These are phyloP conservation scores for Priceomyces melissophilus DNA, from an alignment of 805 yeast genomes.

Conservation along the genomic window DNA sequence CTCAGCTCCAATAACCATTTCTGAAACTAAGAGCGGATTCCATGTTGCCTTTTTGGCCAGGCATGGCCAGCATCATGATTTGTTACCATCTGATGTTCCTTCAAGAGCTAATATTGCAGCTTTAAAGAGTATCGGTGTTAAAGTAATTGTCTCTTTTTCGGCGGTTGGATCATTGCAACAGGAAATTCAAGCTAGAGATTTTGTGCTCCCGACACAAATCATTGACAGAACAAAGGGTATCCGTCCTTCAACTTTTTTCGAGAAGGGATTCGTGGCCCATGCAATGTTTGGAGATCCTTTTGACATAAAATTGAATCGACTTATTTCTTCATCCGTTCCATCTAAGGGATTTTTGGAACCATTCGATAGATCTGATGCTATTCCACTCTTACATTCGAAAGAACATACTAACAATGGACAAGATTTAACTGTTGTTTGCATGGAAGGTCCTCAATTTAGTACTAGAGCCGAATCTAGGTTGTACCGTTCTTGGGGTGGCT, in stretches of 20 bases:
- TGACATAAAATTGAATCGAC: slow-evolving; percentile 65
- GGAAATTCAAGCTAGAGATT: slow-evolving; percentile 90
- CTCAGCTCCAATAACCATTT: slow-evolving; percentile 87
- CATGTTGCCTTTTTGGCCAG: slow-evolving; percentile 93
- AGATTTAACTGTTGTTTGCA: slow-evolving; percentile 84
- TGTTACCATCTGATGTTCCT: slow-evolving; percentile 90
- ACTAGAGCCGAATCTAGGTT: slow-evolving; percentile 93
- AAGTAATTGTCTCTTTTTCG: slow-evolving; percentile 84
- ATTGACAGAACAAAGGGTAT: slow-evolving; percentile 97
- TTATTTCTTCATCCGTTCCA: slow-evolving; percentile 52
- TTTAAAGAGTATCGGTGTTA: slow-evolving; percentile 80
- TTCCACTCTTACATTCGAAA: slow-evolving; percentile 60
- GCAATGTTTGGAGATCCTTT: slow-evolving; percentile 98
- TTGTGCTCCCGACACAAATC: slow-evolving; percentile 93
- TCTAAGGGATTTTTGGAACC: slow-evolving; percentile 51
- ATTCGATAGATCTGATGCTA: slow-evolving; percentile 32
- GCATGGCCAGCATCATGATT: slow-evolving; percentile 89
- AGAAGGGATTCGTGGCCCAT: slow-evolving; percentile 92
- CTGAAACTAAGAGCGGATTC: slow-evolving; percentile 71
- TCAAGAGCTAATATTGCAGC: slow-evolving; percentile 95
- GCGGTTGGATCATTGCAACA: slow-evolving; percentile 95
- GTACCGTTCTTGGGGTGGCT: slow-evolving; percentile 86
- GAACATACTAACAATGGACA: slow-evolving; percentile 52
- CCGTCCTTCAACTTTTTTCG: slow-evolving; percentile 85
- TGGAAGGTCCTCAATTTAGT: slow-evolving; percentile 99